Percentiles rank a stretch among this genome's conserved stretches.
Conservation (phyloP, 768 basidiomycete species). For the Kwoniella botswanensis region DNA sequence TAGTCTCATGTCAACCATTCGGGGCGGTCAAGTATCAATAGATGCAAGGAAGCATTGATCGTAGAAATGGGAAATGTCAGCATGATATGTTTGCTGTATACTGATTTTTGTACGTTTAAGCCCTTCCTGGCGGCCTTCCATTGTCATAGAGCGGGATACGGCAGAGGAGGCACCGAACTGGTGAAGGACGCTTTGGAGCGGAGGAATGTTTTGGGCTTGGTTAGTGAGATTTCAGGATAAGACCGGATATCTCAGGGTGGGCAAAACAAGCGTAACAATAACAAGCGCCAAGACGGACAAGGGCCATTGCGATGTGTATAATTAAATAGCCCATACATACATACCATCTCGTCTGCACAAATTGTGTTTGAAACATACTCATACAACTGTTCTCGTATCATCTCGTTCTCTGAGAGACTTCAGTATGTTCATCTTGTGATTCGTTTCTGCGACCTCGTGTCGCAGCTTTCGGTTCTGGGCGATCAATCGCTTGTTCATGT, state of each 20-base stretch:
- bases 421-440: slow-evolving; percentile 4
- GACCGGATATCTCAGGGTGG: neutral
- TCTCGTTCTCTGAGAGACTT: neutral
- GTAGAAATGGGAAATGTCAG: too few species aligned
- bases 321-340: neutral
- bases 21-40: neutral
- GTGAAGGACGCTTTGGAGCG: neutral
- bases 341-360: neutral
- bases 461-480: neutral
- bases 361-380: neutral
- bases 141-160: neutral
- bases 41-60: too few species aligned
- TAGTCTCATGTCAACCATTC: slow-evolving; percentile 1
- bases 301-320: neutral
- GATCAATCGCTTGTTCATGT: neutral
- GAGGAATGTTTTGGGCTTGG: neutral
- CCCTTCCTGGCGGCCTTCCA: neutral
- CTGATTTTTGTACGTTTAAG: neutral
- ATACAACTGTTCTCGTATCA: neutral
- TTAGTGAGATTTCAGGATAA: neutral
- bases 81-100: neutral
- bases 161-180: neutral
- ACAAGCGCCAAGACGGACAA: neutral
- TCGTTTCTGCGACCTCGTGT: neutral
- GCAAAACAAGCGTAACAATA: neutral